Base-by-base conservation (phyloP, 331 rosid species). In the Ulmus americana region DNA sequence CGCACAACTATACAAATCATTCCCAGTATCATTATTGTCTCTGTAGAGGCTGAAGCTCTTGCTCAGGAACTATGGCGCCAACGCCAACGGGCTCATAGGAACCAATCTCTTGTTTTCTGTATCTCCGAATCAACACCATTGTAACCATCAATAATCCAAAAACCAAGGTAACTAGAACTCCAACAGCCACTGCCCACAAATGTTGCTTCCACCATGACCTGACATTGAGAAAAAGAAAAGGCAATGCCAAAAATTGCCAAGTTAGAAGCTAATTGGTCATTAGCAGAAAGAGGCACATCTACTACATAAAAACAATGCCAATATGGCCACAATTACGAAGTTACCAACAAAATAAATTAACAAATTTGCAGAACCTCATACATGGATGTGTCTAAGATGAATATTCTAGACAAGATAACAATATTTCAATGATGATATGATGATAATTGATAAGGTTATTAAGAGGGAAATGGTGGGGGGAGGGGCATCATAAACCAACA, bases 41-140 rank as follows among this genome's bases (percentile, higher is more conserved):
- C 47, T 74, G 41, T 39, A 69, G 73, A 14, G 78, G 83, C 63
- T 81, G 85, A 77, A 81, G 85, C 73, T 81, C 85, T 63, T 81
- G 85, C 68, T 74, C 85, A 1, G 78, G 77, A 45, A 59, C 72
- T 50, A n/a, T 52, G 9, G 45, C n/a, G n/a, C n/a, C n/a, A n/a
- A n/a, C 63, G 5, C 66, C 58, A 10, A 81, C 69, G 28, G 76
- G 80, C 64, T 77, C 71, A 10, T 81, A 81, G 4, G 76, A 48
- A 71, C 51, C 45, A 1, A 47, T 16, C 44, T 28, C 63, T 61
- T 59, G 74, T 50, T 53, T 50, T 76, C 66, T 72, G 39, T 69
- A 62, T 52, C 70, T 76, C 81, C 77, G 55, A 64, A 76, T 50
- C 67, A 72, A 65, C 84, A 79, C 69, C 40, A 66, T 46, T 51